phyloP scores from a whole-genome alignment of 257 asterid genomes.

The Gentiana macrophylla region DNA sequence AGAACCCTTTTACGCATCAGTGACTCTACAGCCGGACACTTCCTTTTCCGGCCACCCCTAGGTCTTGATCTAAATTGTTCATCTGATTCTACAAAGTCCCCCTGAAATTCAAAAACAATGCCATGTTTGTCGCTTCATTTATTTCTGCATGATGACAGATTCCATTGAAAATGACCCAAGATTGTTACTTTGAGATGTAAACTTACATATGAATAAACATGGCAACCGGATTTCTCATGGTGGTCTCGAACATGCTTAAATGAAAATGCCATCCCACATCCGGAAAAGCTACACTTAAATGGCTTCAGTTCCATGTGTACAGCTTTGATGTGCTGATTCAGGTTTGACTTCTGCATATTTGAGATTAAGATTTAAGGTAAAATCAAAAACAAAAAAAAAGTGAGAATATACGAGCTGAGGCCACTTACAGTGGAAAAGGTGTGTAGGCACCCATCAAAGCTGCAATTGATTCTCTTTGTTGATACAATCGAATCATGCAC shows the following conservation, averaged over 20 bases:
- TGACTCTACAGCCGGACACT: conserved; percentile 41
- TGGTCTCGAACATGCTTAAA: conserved; percentile 86
- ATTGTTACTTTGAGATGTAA: no score
- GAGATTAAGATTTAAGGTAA: background rate
- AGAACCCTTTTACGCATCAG: conserved; percentile 59
- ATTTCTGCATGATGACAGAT: no score
- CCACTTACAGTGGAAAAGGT: conserved; percentile 59
- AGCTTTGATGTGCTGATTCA: conserved; percentile 66
- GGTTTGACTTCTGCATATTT: conserved; percentile 56
- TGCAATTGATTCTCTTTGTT: conserved; percentile 42
- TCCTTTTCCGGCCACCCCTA: conserved; percentile 81
- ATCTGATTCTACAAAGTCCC: conserved; percentile 62
- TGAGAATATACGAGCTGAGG: no score
- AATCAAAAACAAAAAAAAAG: no score
- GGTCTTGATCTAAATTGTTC: conserved; percentile 60
- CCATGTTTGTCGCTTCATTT: background rate
- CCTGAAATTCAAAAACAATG: conserved; percentile 30
- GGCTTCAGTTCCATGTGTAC: conserved; percentile 55
- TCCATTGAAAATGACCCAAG: background rate
- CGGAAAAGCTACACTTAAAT: conserved; percentile 44
- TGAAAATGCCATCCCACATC: conserved; percentile 59
- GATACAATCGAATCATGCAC: conserved; percentile 39
- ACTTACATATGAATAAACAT: conserved; percentile 52
- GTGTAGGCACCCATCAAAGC: conserved; percentile 37
- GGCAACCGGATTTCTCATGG: conserved; percentile 73